Evolutionary conservation across 441 rosid species (phyloP), one percentile per base, ranked within the genome.

Genomic region (Dalechampia spathulata): DNA sequence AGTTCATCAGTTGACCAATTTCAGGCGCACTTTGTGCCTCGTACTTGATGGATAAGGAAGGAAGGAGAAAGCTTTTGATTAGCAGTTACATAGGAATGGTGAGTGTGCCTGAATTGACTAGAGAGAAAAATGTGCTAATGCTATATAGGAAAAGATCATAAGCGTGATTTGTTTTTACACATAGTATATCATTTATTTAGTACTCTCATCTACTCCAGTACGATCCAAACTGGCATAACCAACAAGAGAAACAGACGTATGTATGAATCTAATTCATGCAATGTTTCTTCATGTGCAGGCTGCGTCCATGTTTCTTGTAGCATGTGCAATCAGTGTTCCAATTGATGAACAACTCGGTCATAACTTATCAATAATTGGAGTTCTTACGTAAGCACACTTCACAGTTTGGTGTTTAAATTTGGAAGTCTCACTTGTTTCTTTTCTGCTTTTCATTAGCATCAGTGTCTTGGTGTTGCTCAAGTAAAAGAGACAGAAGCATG

Each of bases 51-150:
- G 95, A 86, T 47, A 73, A 66, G 58, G 65, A 81, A 75, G 90
- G 88, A 44, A 75, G 95, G 58, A 60, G 73, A 69, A 79, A 65
- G 72, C 84, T 86, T 57, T 72, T 86, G 26, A 67, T 81, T 39
- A 81, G 83, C 64, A 83, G 90, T 61, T 86, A 81, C 71, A 9
- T 76, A 45, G 95, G 87, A 60, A 86, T 83, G 90, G 94, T 86
- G 62, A 71, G 87, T 61, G 25, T 25, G 58, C 34, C 26, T 20
- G 25, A 41, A 65, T 27, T 58, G n/a, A 36, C 52, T 39, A 17
- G 25, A 30, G 45, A 58, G 44, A 41, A 61, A 53, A 48, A 26
- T 34, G 23, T 44, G 20, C 42, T 16, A 42, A 9, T 58, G 27
- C 27, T 15, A 19, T 3, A 30, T 11, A 40, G 19, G 36, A 26